Conservation (phyloP, 1,284 basidiomycete genomes). For the Fomitopsis palustris region DNA sequence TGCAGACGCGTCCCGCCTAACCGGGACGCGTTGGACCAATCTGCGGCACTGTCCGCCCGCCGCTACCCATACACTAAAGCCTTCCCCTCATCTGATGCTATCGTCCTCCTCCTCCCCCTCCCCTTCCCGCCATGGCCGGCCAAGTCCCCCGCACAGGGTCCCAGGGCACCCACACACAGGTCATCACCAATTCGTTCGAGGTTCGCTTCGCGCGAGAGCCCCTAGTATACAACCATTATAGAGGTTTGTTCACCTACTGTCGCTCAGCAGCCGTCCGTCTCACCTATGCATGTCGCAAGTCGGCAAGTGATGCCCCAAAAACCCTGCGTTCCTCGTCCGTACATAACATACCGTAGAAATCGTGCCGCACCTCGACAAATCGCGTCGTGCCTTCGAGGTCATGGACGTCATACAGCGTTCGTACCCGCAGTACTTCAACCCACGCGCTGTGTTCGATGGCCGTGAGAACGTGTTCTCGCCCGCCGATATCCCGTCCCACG, state of each 20-base stretch:
- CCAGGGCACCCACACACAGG: conserved; percentile 5
- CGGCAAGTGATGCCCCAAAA: conserved; percentile 5
- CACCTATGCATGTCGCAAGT: conserved; percentile 1
- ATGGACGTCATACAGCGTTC: conserved; percentile 17
- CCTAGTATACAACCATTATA: conserved; percentile 19
- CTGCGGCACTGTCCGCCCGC: background rate
- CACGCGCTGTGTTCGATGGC: conserved; percentile 22
- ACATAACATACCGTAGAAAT: background rate
- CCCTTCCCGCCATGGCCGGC: conserved; percentile 3
- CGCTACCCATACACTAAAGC: background rate
- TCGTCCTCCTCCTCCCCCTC: background rate
- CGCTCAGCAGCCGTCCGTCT: background rate
- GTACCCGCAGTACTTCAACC: conserved; percentile 16
- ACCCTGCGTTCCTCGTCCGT: background rate
- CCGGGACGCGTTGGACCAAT: conserved; percentile 1
- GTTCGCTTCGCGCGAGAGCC: conserved; percentile 11
- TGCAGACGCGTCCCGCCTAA: conserved; percentile 1
- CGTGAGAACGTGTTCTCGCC: conserved; percentile 18
- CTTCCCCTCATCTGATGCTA: background rate
- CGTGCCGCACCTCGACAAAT: conserved; percentile 3
- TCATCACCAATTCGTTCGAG: conserved; percentile 20
- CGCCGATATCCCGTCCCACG: conserved; percentile 5
- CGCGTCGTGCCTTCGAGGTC: conserved; percentile 17
- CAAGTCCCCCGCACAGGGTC: conserved; percentile 69
- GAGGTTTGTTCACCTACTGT: conserved; percentile 13